Conservation (phyloP, 805 yeast species). For the Schwanniomyces sp. region DNA sequence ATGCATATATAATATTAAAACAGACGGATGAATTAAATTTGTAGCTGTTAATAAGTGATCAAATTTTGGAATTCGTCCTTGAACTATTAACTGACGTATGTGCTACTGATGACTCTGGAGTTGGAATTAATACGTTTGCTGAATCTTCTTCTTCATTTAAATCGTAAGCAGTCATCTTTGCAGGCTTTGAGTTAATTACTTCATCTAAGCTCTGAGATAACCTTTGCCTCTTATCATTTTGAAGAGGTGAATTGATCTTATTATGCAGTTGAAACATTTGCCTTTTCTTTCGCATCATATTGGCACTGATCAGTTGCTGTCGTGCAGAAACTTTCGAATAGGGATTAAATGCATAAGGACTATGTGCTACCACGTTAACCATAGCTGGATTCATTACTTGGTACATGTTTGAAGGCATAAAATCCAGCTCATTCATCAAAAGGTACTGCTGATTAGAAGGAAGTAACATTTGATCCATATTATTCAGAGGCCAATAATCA, state of each 20-base stretch:
- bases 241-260: slow-evolving; percentile 1
- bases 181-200: slow-evolving; percentile 10
- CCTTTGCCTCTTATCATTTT: slow-evolving; percentile 5
- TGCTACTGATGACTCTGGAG: slow-evolving; percentile 15
- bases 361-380: slow-evolving; percentile 6
- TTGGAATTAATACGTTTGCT: slow-evolving; percentile 11
- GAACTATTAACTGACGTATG: slow-evolving; percentile 7
- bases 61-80: not conserved
- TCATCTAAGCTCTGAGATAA: slow-evolving; percentile 7
- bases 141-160: slow-evolving; percentile 5
- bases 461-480: slow-evolving; percentile 5
- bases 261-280: slow-evolving; percentile 18
- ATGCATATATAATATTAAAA: slow-evolving; percentile 1
- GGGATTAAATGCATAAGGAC: slow-evolving; percentile 3
- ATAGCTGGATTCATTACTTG: slow-evolving; percentile 14
- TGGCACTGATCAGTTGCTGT: slow-evolving; percentile 31
- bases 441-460: slow-evolving; percentile 14
- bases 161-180: slow-evolving; percentile 9
- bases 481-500: slow-evolving; percentile 17
- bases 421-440: slow-evolving; percentile 16
- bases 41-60: not conserved
- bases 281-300: slow-evolving; percentile 33
- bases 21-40: not conserved
- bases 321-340: slow-evolving; percentile 19
- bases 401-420: slow-evolving; percentile 10